Conservation (phyloP, 176 grass and related monocot genomes). For the Thalia dealbata region DNA sequence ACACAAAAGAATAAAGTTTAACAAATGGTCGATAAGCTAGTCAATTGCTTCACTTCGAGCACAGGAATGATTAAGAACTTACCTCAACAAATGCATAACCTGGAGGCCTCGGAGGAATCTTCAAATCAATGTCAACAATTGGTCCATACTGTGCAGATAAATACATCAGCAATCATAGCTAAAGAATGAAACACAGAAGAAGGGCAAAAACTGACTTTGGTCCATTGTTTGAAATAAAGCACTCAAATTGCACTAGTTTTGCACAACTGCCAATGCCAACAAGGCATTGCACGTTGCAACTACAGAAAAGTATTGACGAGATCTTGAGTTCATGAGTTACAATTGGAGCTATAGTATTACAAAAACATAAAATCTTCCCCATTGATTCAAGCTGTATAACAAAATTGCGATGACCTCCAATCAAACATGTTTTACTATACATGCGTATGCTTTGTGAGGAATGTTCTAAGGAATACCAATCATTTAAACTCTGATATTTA, state of each 20-base stretch:
- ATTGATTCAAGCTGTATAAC: too few species aligned
- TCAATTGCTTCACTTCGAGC: neutral
- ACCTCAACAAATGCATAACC: constrained; percentile 99
- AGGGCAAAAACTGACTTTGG: neutral
- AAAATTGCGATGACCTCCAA: too few species aligned
- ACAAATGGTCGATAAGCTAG: too few species aligned
- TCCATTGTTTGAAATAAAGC: neutral
- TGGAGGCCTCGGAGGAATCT: constrained; percentile 85
- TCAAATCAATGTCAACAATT: constrained; percentile 94
- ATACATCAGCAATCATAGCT: neutral
- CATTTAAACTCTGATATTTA: too few species aligned
- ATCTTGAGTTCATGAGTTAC: too few species aligned
- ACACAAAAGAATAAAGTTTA: too few species aligned
- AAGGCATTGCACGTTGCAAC: neutral
- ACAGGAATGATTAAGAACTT: neutral
- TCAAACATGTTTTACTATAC: too few species aligned
- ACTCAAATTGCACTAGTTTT: neutral
- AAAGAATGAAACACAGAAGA: neutral
- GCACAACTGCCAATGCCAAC: neutral
- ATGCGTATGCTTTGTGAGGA: too few species aligned
- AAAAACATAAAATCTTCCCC: too few species aligned
- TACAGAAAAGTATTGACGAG: neutral
- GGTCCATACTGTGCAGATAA: constrained; percentile 57
- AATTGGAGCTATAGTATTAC: too few species aligned
- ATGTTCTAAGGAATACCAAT: too few species aligned